phyloP scores from a whole-genome alignment of 2,329 filamentous ascomycete genomes.

The Colletotrichum plurivorum region DNA sequence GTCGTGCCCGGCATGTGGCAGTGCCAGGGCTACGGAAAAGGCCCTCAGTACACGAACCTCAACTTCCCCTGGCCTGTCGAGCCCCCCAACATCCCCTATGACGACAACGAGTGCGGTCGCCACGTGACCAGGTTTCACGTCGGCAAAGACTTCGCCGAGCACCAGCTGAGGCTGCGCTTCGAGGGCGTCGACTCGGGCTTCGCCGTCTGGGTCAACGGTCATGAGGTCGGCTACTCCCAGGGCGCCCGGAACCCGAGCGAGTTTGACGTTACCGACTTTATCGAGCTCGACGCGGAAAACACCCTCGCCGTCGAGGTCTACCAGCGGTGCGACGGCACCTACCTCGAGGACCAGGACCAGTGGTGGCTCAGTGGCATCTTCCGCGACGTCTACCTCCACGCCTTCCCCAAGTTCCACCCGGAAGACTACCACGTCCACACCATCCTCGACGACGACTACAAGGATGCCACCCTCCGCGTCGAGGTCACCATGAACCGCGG shows the following conservation, averaged over 20 bases:
- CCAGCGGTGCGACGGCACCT: conserved; percentile 79
- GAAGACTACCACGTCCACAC: conserved; percentile 71
- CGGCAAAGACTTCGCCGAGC: conserved; percentile 58
- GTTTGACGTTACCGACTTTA: conserved; percentile 74
- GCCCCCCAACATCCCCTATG: conserved; percentile 74
- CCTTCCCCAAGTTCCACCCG: conserved; percentile 69
- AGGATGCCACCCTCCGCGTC: conserved; percentile 65
- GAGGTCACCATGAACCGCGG: conserved; percentile 59
- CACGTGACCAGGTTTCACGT: conserved; percentile 73
- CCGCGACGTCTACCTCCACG: conserved; percentile 76
- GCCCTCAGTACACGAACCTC: conserved; percentile 79
- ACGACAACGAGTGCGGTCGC: conserved; percentile 76
- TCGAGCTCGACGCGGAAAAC: conserved; percentile 64
- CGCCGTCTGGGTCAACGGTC: conserved; percentile 79
- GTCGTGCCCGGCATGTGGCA: conserved; percentile 80
- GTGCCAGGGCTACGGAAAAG: conserved; percentile 73
- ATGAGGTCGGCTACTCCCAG: conserved; percentile 78
- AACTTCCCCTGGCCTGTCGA: conserved; percentile 77
- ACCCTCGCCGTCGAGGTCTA: conserved; percentile 77
- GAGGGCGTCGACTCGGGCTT: conserved; percentile 83
- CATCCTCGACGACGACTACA: conserved; percentile 67
- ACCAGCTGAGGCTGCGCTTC: conserved; percentile 77
- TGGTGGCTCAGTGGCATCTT: conserved; percentile 80
- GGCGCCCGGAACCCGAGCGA: conserved; percentile 80
- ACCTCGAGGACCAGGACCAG: conserved; percentile 80